Conservation (phyloP, 495 filamentous ascomycete species). For the Astrothelium subdiscretum region DNA sequence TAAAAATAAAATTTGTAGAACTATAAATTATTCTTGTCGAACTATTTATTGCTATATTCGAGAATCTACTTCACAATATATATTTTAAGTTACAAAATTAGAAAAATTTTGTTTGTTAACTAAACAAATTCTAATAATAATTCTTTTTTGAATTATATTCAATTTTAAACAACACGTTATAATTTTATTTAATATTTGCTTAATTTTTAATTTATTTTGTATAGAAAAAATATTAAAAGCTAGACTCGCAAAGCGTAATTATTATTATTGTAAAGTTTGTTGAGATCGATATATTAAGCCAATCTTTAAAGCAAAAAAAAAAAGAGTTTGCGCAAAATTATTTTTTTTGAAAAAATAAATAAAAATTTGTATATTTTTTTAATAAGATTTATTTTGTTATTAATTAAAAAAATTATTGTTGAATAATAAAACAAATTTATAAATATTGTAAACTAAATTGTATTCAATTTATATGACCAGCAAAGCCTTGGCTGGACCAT, state of each 20-base stretch:
- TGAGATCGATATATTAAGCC: constrained; percentile 1
- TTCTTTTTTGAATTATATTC: neutral
- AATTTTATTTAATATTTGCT: neutral
- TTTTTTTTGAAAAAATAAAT: neutral
- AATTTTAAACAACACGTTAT: neutral
- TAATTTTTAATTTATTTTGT: neutral
- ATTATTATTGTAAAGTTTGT: neutral
- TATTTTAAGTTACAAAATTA: neutral
- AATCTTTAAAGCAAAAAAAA: neutral
- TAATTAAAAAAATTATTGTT: neutral
- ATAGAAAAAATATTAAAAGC: neutral
- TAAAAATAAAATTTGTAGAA: neutral
- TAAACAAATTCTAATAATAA: neutral
- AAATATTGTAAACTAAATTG: neutral
- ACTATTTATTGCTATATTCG: neutral
- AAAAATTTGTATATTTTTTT: neutral
- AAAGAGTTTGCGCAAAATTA: neutral
- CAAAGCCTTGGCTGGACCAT: too few relatives aligned
- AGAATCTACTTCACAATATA: neutral
- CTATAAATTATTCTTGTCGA: neutral
- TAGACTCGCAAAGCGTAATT: neutral
- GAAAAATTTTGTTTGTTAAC: neutral
- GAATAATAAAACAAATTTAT: neutral
- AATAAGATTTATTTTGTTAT: neutral
- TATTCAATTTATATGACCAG: constrained; percentile 3